These are phyloP conservation scores for Citropsis articulata DNA, from an alignment of 345 rosid genomes.

Conservation along the genomic window DNA sequence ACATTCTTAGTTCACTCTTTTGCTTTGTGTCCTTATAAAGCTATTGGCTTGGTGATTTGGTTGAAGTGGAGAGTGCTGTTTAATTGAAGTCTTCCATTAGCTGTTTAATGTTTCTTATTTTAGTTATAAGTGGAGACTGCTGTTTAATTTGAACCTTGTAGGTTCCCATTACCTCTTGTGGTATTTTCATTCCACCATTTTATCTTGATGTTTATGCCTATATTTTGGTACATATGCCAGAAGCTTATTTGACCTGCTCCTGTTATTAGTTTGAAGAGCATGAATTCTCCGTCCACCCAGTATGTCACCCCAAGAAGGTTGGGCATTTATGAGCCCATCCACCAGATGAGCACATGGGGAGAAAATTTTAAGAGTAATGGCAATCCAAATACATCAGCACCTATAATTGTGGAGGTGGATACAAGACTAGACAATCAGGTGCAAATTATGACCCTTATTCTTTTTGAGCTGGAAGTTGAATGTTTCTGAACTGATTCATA, in stretches of 20 bases:
- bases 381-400: constrained; percentile 39
- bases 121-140: neutral
- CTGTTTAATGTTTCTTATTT: neutral
- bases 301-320: constrained; percentile 68
- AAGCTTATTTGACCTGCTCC: constrained; percentile 23
- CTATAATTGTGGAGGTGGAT: constrained; percentile 50
- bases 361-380: constrained; percentile 58
- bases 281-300: constrained; percentile 78
- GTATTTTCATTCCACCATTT: neutral
- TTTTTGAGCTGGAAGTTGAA: constrained; percentile 3
- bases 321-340: constrained; percentile 68
- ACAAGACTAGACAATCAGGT: constrained; percentile 72
- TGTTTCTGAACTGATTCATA: constrained; percentile 15
- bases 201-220: neutral
- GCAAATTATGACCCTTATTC: constrained; percentile 10
- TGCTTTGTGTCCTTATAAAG: neutral
- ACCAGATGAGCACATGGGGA: constrained; percentile 83
- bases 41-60: neutral
- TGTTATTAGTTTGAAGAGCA: constrained; percentile 38
- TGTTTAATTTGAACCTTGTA: neutral
- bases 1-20: neutral
- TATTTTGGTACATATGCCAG: constrained; percentile 7
- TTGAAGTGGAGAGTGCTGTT: neutral
- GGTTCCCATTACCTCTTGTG: neutral
- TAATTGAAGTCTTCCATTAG: neutral